These are phyloP conservation scores for Reticulomyxa filosa DNA, from an alignment of 78 protist species.

Conservation along the genomic window DNA sequence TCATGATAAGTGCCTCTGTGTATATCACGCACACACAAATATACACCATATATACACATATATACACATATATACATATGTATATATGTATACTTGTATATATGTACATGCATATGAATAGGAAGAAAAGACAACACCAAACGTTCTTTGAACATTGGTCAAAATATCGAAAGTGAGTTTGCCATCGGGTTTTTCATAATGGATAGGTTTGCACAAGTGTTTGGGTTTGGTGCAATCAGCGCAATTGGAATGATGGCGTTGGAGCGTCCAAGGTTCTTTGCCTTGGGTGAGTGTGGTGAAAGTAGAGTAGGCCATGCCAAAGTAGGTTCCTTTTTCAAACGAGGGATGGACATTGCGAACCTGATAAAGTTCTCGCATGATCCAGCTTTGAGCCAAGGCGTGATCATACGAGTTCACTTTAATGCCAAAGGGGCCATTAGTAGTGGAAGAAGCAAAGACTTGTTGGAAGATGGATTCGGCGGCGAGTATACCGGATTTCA, in stretches of 20 bases:
- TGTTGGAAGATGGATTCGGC: background rate
- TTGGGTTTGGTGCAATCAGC: too few species aligned
- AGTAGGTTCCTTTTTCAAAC: too few species aligned
- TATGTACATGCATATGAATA: background rate
- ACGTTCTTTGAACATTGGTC: conserved; percentile 2
- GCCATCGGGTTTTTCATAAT: background rate
- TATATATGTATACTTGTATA: background rate
- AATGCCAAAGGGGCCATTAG: background rate
- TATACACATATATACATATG: background rate
- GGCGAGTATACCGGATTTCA: background rate
- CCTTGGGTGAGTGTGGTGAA: too few species aligned
- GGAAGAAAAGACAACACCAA: background rate
- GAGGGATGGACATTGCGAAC: conserved; percentile 2
- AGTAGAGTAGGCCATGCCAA: too few species aligned
- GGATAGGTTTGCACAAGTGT: too few species aligned
- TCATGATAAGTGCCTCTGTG: background rate
- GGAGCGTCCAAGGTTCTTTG: too few species aligned
- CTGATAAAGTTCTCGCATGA: background rate
- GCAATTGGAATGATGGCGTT: too few species aligned
- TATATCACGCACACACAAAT: background rate
- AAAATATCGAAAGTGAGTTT: background rate
- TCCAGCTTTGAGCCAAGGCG: background rate
- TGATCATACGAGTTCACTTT: background rate
- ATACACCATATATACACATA: background rate
- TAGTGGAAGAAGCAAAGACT: background rate